phyloP scores from a whole-genome alignment of 2,329 filamentous ascomycete species.

The Aquanectria penicillioides region DNA sequence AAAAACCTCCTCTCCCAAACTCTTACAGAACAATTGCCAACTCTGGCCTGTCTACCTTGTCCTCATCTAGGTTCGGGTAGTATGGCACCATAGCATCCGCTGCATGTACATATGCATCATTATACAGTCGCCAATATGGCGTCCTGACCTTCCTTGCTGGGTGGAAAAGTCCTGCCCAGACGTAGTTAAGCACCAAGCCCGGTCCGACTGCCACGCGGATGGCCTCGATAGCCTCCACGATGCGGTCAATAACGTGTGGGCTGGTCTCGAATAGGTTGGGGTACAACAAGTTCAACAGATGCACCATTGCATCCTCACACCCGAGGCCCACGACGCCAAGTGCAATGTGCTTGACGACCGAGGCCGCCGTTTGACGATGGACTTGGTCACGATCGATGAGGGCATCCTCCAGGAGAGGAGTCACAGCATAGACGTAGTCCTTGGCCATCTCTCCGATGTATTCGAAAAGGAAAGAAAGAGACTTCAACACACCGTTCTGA shows the following conservation, averaged over 20 bases:
- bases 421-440: slow-evolving; percentile 98
- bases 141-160: slow-evolving; percentile 92
- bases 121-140: slow-evolving; percentile 97
- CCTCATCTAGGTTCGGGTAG: slow-evolving; percentile 87
- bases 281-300: slow-evolving; percentile 94
- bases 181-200: slow-evolving; percentile 94
- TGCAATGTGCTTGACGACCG: slow-evolving; percentile 97
- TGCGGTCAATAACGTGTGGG: slow-evolving; percentile 97
- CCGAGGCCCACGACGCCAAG: slow-evolving; percentile 97
- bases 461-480: slow-evolving; percentile 95
- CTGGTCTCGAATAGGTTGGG: slow-evolving; percentile 98
- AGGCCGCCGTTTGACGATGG: slow-evolving; percentile 94
- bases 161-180: slow-evolving; percentile 98
- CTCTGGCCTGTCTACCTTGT: slow-evolving; percentile 81
- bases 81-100: slow-evolving; percentile 97
- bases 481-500: slow-evolving; percentile 97
- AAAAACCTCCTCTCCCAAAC: slow-evolving; percentile 22
- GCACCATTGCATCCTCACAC: slow-evolving; percentile 98
- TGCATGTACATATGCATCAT: slow-evolving; percentile 93
- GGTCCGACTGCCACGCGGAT: slow-evolving; percentile 93
- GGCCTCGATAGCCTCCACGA: slow-evolving; percentile 96
- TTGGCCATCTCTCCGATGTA: slow-evolving; percentile 99
- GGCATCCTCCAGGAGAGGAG: slow-evolving; percentile 93
- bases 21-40: slow-evolving; percentile 81
- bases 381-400: slow-evolving; percentile 98